Conservation (phyloP, 129 eudicot species). For the Tagetes erecta region DNA sequence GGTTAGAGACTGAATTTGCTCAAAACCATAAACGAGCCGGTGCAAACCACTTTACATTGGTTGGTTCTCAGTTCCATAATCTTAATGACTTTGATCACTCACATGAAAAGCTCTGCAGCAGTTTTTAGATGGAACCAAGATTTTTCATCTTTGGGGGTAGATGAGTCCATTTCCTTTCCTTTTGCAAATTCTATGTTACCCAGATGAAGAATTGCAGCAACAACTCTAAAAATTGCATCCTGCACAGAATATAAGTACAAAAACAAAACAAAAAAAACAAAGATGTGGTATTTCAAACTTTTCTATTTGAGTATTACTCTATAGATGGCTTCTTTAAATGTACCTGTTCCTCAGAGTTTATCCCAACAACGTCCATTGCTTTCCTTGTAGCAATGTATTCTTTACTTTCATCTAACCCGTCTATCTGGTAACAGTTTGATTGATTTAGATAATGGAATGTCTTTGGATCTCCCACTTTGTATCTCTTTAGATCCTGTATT, state of each 20-base stretch:
- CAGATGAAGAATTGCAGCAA: slow-evolving; percentile 96
- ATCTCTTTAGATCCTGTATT: slow-evolving; percentile 69
- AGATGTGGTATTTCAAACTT: slow-evolving; percentile 1
- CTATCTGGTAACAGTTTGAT: slow-evolving; percentile 79
- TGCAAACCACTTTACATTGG: no score
- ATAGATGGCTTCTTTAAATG: slow-evolving; percentile 17
- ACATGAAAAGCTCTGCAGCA: slow-evolving; percentile 93
- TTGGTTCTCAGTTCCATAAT: no score
- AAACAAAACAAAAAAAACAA: background rate
- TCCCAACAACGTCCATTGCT: slow-evolving; percentile 99
- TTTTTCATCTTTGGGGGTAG: slow-evolving; percentile 93
- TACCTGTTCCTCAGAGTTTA: slow-evolving; percentile 85
- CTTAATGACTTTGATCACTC: slow-evolving; percentile 19
- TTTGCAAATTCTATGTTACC: slow-evolving; percentile 90
- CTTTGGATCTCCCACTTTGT: slow-evolving; percentile 80
- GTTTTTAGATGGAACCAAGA: slow-evolving; percentile 85
- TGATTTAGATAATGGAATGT: slow-evolving; percentile 91
- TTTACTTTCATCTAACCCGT: slow-evolving; percentile 79
- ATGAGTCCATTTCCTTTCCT: slow-evolving; percentile 90
- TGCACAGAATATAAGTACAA: slow-evolving; percentile 27
- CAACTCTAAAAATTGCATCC: slow-evolving; percentile 97
- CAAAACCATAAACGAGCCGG: no score
- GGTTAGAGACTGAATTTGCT: no score
- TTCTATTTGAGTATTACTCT: background rate
- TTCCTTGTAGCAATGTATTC: slow-evolving; percentile 75